Evolutionary conservation across 805 yeast species (phyloP).

Genomic region (Danielia oregonensis): DNA sequence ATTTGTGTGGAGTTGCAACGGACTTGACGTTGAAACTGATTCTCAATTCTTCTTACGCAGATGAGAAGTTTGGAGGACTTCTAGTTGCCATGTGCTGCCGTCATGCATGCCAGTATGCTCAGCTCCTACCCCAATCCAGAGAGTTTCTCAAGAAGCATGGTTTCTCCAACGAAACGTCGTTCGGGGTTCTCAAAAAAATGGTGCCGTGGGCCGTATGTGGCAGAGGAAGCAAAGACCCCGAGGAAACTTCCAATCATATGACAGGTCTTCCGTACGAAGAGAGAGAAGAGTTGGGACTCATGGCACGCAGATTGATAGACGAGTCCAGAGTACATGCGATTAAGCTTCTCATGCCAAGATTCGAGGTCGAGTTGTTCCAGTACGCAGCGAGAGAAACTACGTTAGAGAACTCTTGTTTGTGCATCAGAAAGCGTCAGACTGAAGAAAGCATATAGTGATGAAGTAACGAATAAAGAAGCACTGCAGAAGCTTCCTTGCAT

Average conservation of each 20-base stretch:
- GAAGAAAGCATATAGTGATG: slow-evolving; percentile 3
- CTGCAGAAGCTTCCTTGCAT: too few relatives aligned
- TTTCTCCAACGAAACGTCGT: slow-evolving; percentile 32
- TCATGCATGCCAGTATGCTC: slow-evolving; percentile 68
- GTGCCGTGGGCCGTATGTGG: slow-evolving; percentile 93
- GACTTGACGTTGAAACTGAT: slow-evolving; percentile 75
- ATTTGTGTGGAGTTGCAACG: slow-evolving; percentile 91
- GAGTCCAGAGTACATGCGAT: slow-evolving; percentile 61
- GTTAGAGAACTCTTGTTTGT: slow-evolving; percentile 65
- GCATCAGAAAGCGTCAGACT: slow-evolving; percentile 7
- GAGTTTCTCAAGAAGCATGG: slow-evolving; percentile 34
- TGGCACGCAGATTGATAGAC: slow-evolving; percentile 72
- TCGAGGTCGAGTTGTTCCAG: slow-evolving; percentile 47
- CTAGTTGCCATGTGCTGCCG: slow-evolving; percentile 92
- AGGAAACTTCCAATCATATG: slow-evolving; percentile 37
- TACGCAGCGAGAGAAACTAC: slow-evolving; percentile 60
- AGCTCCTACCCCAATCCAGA: slow-evolving; percentile 47
- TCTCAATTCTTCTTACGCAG: slow-evolving; percentile 26
- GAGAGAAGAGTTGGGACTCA: slow-evolving; percentile 58
- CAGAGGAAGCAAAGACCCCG: slow-evolving; percentile 47
- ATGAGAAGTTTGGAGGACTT: slow-evolving; percentile 45
- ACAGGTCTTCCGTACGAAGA: slow-evolving; percentile 42
- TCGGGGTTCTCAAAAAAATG: slow-evolving; percentile 53
- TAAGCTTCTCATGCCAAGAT: slow-evolving; percentile 27
- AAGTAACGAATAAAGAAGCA: neutral